Percentiles rank a stretch among this genome's conserved stretches.
Evolutionary conservation across 176 grass and related monocot genomes (phyloP).

Genomic region (Bolboschoenus planiculmis): DNA sequence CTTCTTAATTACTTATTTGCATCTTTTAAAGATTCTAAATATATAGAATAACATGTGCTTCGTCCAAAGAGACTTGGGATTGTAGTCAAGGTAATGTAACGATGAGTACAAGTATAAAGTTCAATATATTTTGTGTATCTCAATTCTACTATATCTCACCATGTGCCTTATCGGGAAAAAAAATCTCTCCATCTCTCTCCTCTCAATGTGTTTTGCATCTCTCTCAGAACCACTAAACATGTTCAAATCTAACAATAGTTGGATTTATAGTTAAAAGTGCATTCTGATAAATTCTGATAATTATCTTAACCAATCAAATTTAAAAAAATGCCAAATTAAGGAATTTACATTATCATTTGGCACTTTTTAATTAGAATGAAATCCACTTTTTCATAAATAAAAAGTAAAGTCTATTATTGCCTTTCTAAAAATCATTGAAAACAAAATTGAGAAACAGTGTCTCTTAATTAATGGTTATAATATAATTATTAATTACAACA

Average conservation of each 20-base stretch:
- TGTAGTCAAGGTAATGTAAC: background rate
- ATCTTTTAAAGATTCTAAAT: background rate
- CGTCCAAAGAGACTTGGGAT: background rate
- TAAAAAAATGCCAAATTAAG: background rate
- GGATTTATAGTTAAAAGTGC: background rate
- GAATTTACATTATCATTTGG: background rate
- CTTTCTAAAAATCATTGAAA: background rate
- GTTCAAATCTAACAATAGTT: background rate
- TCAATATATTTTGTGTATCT: background rate
- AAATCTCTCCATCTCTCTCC: background rate
- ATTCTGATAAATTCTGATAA: background rate
- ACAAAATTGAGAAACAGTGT: background rate
- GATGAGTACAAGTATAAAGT: background rate
- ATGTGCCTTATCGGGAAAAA: background rate
- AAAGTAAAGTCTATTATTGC: background rate
- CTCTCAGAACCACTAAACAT: background rate
- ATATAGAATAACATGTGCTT: background rate
- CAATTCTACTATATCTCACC: background rate
- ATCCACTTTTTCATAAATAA: background rate
- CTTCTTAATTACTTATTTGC: background rate
- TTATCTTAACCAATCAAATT: background rate
- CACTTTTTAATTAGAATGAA: background rate
- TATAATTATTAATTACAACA: too few species aligned
- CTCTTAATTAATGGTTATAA: too few species aligned
- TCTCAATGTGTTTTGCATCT: background rate